Base-by-base conservation (phyloP, 495 filamentous ascomycete genomes). In the Annulohypoxylon maeteangense region DNA sequence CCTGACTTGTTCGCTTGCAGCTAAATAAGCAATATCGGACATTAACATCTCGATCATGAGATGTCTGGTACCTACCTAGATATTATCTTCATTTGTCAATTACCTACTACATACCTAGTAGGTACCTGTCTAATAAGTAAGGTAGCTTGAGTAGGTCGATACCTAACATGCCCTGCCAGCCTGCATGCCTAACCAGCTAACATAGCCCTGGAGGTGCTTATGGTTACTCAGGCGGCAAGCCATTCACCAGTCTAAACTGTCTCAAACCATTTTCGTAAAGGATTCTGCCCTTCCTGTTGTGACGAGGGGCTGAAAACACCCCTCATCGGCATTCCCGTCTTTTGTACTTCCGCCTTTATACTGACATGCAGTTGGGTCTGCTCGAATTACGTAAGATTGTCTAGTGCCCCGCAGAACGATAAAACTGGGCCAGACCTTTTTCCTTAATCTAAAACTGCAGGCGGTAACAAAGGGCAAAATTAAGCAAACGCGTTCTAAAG, bases 401-500 rank as follows among this genome's bases (percentile, higher is more conserved):
- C 16, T 32, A 51, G 38, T 34, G 40, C 34, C 50, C 54, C 44
- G 51, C 62, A 25, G 10, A 20, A 34, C 16, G 20, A 16, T 32
- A 23, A 20, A 58, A 14, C 16, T 48, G 22, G 45, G 25, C 23
- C 20, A 23, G 45, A 20, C 45, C 14, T 48, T 51, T 14, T n/a
- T n/a, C 23, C 22, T 16, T 8, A n/a, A n/a, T 50, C n/a, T 1
- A 36, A 65, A 69, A 51, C 50, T 31, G 31, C 62, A 68, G 60
- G 68, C 51, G 65, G 59, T 59, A 31, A 32, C 7, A 1, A 22
- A 23, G 23, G 61, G 68, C 57, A 60, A 7, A 51, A 63, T 47
- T 54, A 12, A 27, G 16, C 48, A 65, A 60, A 75, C 75, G 75
- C 75, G 75, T 70, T 65, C 53, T 11, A 48, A 61, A 71, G 64